Percentiles rank a stretch among this genome's conserved stretches.
Conservation (phyloP, 306 rosid species). For the Acacia acuminata region DNA sequence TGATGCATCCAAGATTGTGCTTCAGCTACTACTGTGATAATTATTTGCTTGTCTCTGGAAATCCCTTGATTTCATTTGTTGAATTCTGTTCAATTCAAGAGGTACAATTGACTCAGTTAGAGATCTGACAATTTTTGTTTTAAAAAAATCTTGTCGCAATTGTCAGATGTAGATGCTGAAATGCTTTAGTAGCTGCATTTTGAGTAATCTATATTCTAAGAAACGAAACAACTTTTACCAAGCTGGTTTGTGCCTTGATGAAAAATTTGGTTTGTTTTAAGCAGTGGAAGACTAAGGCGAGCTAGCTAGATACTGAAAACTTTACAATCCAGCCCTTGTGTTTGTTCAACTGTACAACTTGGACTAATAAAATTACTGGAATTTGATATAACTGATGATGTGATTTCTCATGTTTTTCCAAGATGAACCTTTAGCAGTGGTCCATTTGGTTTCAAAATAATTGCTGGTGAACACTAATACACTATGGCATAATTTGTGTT, state of each 20-base stretch:
- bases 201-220: conserved; percentile 3
- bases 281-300: conserved; percentile 20
- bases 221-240: neutral
- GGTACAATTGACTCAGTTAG: conserved; percentile 18
- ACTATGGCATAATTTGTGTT: neutral
- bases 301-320: conserved; percentile 17
- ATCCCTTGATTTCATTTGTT: conserved; percentile 4
- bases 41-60: conserved; percentile 6
- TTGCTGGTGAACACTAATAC: conserved; percentile 22
- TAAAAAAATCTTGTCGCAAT: neutral
- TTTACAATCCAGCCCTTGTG: neutral
- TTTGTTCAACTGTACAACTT: neutral
- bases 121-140: conserved; percentile 35
- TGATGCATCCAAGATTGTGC: conserved; percentile 34
- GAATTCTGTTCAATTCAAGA: conserved; percentile 28
- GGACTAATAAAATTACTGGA: neutral
- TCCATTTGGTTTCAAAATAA: neutral
- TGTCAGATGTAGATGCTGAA: neutral
- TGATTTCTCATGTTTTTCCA: conserved; percentile 4
- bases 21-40: conserved; percentile 9
- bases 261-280: conserved; percentile 22
- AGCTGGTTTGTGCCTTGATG: neutral
- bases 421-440: conserved; percentile 7
- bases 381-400: neutral
- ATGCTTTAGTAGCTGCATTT: conserved; percentile 21